Percentiles rank a stretch among this genome's conserved stretches.
phyloP scores from a whole-genome alignment of 139 green algal genomes.

The Picochlorum sp. region DNA sequence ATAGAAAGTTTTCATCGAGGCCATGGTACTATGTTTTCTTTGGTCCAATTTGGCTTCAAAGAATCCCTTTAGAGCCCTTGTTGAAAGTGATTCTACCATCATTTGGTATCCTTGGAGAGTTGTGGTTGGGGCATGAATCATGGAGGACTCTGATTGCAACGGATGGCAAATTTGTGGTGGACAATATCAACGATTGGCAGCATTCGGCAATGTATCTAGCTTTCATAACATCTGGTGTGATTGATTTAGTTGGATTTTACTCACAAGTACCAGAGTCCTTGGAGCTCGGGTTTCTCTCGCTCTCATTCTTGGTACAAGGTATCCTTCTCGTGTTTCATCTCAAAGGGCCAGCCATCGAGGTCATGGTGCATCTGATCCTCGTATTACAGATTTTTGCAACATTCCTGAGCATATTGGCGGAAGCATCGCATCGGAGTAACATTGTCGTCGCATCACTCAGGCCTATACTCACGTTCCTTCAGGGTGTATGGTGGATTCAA shows the following conservation, averaged over 20 bases:
- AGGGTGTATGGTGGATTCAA: slow-evolving; percentile 49
- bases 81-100: slow-evolving; percentile 45
- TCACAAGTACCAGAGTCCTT: slow-evolving; percentile 14
- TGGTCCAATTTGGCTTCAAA: slow-evolving; percentile 8
- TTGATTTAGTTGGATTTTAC: slow-evolving; percentile 38
- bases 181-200: slow-evolving; percentile 52
- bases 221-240: slow-evolving; percentile 33
- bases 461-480: slow-evolving; percentile 33
- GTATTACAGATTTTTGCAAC: slow-evolving; percentile 27
- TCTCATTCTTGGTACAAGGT: slow-evolving; percentile 46
- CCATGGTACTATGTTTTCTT: slow-evolving; percentile 27
- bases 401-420: slow-evolving; percentile 23
- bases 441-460: slow-evolving; percentile 25
- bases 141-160: slow-evolving; percentile 29
- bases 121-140: slow-evolving; percentile 44
- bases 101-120: slow-evolving; percentile 46
- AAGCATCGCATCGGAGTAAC: slow-evolving; percentile 20
- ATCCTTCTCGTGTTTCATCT: slow-evolving; percentile 62
- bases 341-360: slow-evolving; percentile 46
- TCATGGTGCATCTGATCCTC: slow-evolving; percentile 48
- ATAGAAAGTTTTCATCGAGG: slow-evolving; percentile 22
- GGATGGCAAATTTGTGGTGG: slow-evolving; percentile 33
- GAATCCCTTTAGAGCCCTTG: slow-evolving; percentile 37
- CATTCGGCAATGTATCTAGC: slow-evolving; percentile 42
- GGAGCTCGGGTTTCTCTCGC: slow-evolving; percentile 39